A percentile compares a stretch with the other conserved stretches of the same genome.
phyloP scores from a whole-genome alignment of 495 filamentous ascomycete genomes.

The Rusavskia elegans region DNA sequence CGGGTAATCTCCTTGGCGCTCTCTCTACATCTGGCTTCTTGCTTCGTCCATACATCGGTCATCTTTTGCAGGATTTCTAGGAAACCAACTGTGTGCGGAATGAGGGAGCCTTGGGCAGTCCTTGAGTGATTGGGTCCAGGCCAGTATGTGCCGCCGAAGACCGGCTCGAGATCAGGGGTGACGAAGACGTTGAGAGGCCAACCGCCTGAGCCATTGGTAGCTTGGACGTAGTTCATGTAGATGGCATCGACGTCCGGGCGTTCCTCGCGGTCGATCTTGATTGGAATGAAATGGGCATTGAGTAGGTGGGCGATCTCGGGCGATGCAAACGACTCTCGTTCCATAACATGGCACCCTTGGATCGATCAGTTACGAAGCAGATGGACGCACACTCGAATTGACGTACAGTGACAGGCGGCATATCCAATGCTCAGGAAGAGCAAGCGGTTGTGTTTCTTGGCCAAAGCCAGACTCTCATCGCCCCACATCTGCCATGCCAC shows the following conservation, averaged over 20 bases:
- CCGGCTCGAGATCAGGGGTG: slow-evolving; percentile 79
- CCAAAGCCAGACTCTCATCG: slow-evolving; percentile 57
- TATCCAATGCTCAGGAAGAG: slow-evolving; percentile 95
- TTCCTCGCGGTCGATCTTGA: slow-evolving; percentile 90
- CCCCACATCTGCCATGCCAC: slow-evolving; percentile 92
- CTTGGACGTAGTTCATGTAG: slow-evolving; percentile 97
- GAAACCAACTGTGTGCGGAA: slow-evolving; percentile 50
- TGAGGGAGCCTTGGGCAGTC: slow-evolving; percentile 13
- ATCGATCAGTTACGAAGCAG: slow-evolving; percentile 5
- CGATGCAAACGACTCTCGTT: slow-evolving; percentile 83
- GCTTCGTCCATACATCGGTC: slow-evolving; percentile 64
- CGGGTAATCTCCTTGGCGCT: slow-evolving; percentile 69
- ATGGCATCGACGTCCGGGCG: slow-evolving; percentile 90
- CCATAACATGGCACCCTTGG: slow-evolving; percentile 82
- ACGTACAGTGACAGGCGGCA: slow-evolving; percentile 76
- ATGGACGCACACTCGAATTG: not conserved
- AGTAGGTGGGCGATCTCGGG: slow-evolving; percentile 63
- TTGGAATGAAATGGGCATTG: slow-evolving; percentile 77
- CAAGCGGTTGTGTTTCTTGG: slow-evolving; percentile 63
- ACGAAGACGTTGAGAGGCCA: slow-evolving; percentile 97
- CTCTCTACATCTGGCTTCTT: slow-evolving; percentile 62
- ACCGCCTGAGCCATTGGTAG: slow-evolving; percentile 78
- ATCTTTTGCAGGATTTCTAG: slow-evolving; percentile 73
- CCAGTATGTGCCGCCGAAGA: slow-evolving; percentile 97
- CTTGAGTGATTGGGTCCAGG: slow-evolving; percentile 53